Percentiles rank a stretch among this genome's conserved stretches.
These are phyloP conservation scores for Onygenales sp. DNA, from an alignment of 2,329 filamentous ascomycete species.

Conservation along the genomic window DNA sequence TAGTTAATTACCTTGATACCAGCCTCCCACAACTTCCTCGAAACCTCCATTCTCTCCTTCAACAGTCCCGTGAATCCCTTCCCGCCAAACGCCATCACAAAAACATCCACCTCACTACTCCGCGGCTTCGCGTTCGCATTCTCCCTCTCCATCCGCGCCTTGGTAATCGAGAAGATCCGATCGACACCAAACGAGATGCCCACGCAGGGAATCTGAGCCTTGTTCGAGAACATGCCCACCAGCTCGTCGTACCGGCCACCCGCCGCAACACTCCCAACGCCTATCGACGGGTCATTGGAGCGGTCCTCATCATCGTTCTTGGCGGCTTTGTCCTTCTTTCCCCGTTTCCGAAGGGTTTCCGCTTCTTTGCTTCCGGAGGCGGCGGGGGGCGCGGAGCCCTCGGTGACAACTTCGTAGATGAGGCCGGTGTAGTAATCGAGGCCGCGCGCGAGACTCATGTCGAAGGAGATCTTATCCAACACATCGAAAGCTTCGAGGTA, in stretches of 20 bases:
- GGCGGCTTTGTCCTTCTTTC: slow-evolving; percentile 43
- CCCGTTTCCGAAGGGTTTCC: slow-evolving; percentile 31
- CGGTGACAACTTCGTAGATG: slow-evolving; percentile 82
- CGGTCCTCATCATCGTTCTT: slow-evolving; percentile 54
- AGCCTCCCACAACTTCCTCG: slow-evolving; percentile 69
- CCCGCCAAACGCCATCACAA: slow-evolving; percentile 88
- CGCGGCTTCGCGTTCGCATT: slow-evolving; percentile 47
- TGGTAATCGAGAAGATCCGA: slow-evolving; percentile 86
- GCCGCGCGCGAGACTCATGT: slow-evolving; percentile 79
- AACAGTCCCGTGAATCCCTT: slow-evolving; percentile 74
- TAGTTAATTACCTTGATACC: slow-evolving; percentile 60
- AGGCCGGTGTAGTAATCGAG: slow-evolving; percentile 89
- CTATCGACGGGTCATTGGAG: slow-evolving; percentile 68
- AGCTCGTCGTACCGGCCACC: slow-evolving; percentile 88
- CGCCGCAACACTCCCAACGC: slow-evolving; percentile 79
- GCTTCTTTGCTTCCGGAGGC: slow-evolving; percentile 31
- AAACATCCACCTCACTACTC: slow-evolving; percentile 75
- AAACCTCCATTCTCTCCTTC: slow-evolving; percentile 74
- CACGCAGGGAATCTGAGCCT: slow-evolving; percentile 78
- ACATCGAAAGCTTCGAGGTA: slow-evolving; percentile 73
- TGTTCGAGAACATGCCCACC: slow-evolving; percentile 86
- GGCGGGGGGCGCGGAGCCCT: slow-evolving; percentile 56
- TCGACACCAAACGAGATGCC: slow-evolving; percentile 92
- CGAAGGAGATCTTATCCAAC: slow-evolving; percentile 69
- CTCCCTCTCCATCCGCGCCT: slow-evolving; percentile 58